phyloP scores from a whole-genome alignment of 1,284 basidiomycete species.

The Apiotrichum mycotoxinovorans region DNA sequence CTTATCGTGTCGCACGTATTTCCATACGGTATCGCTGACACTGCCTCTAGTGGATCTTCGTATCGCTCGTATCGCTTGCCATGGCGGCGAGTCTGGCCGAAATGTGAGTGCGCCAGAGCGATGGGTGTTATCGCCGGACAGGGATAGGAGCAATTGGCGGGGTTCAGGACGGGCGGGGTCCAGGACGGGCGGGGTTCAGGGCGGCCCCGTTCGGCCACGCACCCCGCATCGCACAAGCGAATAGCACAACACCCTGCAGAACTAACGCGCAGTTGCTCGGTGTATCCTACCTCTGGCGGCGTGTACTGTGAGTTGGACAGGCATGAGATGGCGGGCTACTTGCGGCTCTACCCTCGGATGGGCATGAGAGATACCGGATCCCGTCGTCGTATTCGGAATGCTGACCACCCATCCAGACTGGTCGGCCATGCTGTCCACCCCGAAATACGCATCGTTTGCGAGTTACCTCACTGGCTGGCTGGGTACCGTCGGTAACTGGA shows the following conservation, averaged over 20 bases:
- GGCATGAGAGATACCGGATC: too few relatives aligned
- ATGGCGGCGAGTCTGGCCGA: conserved; percentile 53
- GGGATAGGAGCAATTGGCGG: background rate
- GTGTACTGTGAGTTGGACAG: conserved; percentile 52
- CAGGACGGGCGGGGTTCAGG: too few relatives aligned
- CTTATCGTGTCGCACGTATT: too few relatives aligned
- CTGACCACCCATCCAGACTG: conserved; percentile 35
- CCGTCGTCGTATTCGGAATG: too few relatives aligned
- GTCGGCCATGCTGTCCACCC: conserved; percentile 51
- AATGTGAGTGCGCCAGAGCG: conserved; percentile 31
- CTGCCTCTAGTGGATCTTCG: conserved; percentile 51
- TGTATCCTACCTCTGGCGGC: conserved; percentile 52
- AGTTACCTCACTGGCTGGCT: conserved; percentile 54
- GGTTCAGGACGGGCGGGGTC: background rate
- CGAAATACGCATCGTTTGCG: conserved; percentile 49
- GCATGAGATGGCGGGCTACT: too few relatives aligned
- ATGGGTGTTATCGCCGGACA: background rate
- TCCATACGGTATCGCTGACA: background rate
- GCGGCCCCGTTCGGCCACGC: too few relatives aligned
- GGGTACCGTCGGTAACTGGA: conserved; percentile 53
- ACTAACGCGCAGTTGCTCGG: conserved; percentile 42
- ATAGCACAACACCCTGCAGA: background rate
- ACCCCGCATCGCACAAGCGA: too few relatives aligned
- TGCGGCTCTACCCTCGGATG: too few relatives aligned
- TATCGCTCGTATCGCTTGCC: conserved; percentile 51